Conservation (phyloP, 129 eudicot species). For the Flaveria sonorensis region DNA sequence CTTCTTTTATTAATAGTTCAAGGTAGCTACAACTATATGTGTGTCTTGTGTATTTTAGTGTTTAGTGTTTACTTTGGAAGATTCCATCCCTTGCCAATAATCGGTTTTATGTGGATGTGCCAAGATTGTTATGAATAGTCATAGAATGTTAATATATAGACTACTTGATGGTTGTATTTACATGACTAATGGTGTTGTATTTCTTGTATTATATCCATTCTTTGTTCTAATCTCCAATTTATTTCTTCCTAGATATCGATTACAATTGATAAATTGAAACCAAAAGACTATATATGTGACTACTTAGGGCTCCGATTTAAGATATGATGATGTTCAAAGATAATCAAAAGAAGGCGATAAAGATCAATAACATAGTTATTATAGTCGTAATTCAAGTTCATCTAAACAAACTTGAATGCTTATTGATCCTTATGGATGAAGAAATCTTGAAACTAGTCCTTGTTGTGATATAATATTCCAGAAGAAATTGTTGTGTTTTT, state of each 20-base stretch:
- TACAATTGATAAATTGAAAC: background rate
- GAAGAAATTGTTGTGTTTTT: no score
- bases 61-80: background rate
- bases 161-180: background rate
- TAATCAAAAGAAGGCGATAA: background rate
- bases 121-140: background rate
- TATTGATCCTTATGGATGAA: background rate
- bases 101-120: slow-evolving; percentile 19
- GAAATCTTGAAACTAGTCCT: background rate
- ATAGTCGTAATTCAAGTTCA: background rate
- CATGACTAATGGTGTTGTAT: no score
- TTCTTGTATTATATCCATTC: no score
- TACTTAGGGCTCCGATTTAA: background rate
- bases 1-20: slow-evolving; percentile 19
- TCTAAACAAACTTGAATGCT: background rate
- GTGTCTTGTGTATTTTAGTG: background rate
- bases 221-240: no score
- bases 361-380: background rate
- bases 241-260: background rate
- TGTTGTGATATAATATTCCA: background rate
- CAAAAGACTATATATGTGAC: background rate
- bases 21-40: background rate
- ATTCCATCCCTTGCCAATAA: slow-evolving; percentile 15
- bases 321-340: background rate
- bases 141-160: background rate